Conservation (phyloP, 371 early-diverging fungal genomes). For the Mucor saturninus region DNA sequence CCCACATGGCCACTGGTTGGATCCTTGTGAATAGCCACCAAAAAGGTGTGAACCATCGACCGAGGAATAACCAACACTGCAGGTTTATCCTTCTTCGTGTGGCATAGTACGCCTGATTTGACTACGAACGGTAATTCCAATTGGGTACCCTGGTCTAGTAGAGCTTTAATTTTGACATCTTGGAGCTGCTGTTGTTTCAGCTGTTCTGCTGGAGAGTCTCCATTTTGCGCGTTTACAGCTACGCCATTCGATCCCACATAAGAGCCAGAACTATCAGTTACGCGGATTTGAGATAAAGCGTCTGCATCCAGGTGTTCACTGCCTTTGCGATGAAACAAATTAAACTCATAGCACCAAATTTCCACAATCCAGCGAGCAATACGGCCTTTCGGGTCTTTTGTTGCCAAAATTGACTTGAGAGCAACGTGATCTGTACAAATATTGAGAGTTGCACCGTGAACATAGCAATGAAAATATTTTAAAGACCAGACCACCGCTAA, state of each 20-base stretch:
- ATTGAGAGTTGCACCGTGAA: constrained; percentile 10
- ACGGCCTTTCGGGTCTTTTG: not conserved
- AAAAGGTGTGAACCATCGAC: not conserved
- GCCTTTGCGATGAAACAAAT: not conserved
- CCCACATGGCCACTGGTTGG: constrained; percentile 16
- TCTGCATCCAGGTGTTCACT: not conserved
- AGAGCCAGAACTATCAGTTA: not conserved
- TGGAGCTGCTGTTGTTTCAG: too few species aligned
- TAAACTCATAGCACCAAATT: constrained; percentile 4
- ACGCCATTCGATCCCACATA: too few species aligned
- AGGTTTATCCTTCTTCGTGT: too few species aligned
- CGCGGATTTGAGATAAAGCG: not conserved
- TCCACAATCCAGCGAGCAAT: not conserved
- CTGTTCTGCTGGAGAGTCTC: not conserved
- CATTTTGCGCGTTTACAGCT: too few species aligned
- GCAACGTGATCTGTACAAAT: constrained; percentile 18
- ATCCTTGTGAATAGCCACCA: not conserved
- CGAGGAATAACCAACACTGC: not conserved
- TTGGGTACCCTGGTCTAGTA: too few species aligned
- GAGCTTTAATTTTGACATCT: too few species aligned
- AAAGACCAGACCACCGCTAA: constrained; percentile 16
- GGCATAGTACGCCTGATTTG: too few species aligned
- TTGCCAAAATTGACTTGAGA: too few species aligned
- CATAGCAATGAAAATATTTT: constrained; percentile 10
- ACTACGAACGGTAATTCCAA: too few species aligned